Base-by-base conservation (phyloP, 1,284 basidiomycete species). In the Trametes hirsuta region DNA sequence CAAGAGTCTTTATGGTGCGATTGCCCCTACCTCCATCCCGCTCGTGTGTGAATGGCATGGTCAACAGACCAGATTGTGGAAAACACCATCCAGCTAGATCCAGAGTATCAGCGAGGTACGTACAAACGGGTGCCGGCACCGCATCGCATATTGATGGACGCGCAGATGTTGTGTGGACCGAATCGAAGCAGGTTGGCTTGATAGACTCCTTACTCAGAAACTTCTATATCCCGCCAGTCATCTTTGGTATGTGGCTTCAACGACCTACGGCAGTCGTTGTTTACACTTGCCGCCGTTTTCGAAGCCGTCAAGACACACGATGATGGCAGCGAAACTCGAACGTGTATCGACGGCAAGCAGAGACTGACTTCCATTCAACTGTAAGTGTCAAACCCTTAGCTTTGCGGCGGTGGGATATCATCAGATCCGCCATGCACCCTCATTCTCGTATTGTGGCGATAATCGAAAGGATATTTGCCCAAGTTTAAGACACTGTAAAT, bases 301-400 rank as follows among this genome's bases (percentile, higher is more conserved):
- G 10, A 22, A 83, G 83, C 83, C 39, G 80, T 84, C 2, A 77
- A 77, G 5, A 63, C 68, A 0, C 68, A 75, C 22, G 81, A 86
- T 0, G 87, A 90, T 65, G 89, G 88, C 0, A 75, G 79, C 0
- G 87, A 90, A 66, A 77, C 72, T 0, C 83, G 82, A 61, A 85
- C 83, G 0, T 91, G 89, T 63, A 90, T 92, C 14, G 90, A 91
- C 67, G 90, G 90, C 8, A 92, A 92, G 68, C 90, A 92, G 69
- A 77, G 90, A n/a, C 68, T 91, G 59, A 91, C 90, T 0, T 89
- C 87, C 0, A 85, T 92, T 47, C 80, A 84, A 42, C 76, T 79
- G 86, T 86, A 59, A 49, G 81, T 73, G 5, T 22, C 30, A 22
- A 37, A 37, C 24, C 25, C n/a, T n/a, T 34, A 30, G 39, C 4